Evolutionary conservation across 768 basidiomycete genomes (phyloP), one percentile per base, ranked within the genome.

Genomic region (Tubosaeta brunneosetosa): DNA sequence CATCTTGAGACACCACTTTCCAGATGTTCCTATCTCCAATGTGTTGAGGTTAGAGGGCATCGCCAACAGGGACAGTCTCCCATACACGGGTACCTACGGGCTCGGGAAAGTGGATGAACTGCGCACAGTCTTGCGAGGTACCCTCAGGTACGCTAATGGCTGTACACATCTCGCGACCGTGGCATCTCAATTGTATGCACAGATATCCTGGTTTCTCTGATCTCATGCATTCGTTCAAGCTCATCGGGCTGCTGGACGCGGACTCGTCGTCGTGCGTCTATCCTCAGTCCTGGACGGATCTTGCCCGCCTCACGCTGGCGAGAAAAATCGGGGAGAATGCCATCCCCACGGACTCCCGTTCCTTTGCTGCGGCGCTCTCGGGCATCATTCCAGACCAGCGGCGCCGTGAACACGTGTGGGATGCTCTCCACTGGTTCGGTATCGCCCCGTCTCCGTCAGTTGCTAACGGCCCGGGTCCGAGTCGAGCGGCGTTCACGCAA

Each of bases 121-220:
- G 51, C 74, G 79, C 46, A 87, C 91, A 1, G 71, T 94, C 46
- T 69, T 97, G 60, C 78, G 94, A 32, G 94, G 94, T 5, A 97
- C 94, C 0, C 67, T 97, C 42, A 80, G 94, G 85, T 86, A 55
- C 45, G 72, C 49, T 16, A 5, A 10, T 29, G 25, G 13, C 29
- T 22, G 14, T 36, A 8, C 25, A 1, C 4, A 13, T 31, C 11
- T 11, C 22, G 13, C 40, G 12, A 1, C 16, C 40, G 46, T 5
- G 6, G 13, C 44, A 33, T 41, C 36, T 17, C 4, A 12, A 41
- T 13, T 9, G 6, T 2, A 4, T 11, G 12, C 2, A 12, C 48
- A 91, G 91, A 65, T 94, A 97, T 66, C 86, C 88, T 3, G 93
- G 93, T 0, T 97, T 93, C 64, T 75, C 85, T 2, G 69, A 73